Evolutionary conservation across 2,329 filamentous ascomycete genomes (phyloP), one percentile per base, ranked within the genome.

Genomic region (Neoarthrinium moseri): DNA sequence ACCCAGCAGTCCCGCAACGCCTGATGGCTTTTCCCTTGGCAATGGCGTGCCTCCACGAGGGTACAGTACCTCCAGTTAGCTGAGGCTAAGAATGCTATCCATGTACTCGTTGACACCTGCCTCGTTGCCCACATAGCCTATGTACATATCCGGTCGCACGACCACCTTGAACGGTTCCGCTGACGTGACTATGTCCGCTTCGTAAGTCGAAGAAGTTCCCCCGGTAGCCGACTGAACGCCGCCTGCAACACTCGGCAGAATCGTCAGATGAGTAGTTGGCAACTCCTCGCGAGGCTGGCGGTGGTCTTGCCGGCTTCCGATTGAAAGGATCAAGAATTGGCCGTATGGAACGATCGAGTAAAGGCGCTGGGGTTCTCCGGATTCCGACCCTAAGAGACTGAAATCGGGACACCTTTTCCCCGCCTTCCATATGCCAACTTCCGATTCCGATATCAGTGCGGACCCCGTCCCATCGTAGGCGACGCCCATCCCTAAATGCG

Each of bases 91-190:
- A 5, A 39, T 17, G n/a, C 33, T 26, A 15, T 17, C 11, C 27
- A 48, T 30, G 33, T 67, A 67, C 22, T 49, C 42, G 29, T 50
- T 55, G 52, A 59, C 63, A n/a, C 56, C 57, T 41, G 52, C 33
- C 48, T 54, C 47, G 30, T 46, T 46, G 13, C 62, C 61, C 15
- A 67, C 63, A 42, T 58, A 63, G 12, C 66, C 67, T 47, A 70
- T 60, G 40, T 71, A 71, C 67, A 69, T 67, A 47, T 71, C 67
- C 12, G 67, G 67, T 11, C 67, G 58, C 17, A 71, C 63, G 4
- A 71, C 59, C 3, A 69, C 63, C 4, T 55, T 50, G 32, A 60
- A 63, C 4, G 50, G 37, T 27, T 66, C 62, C 3, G 53, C 54
- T 1, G 51, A 24, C 4, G 48, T 42, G 22, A 62, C 57, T 55